Evolutionary conservation across 306 rosid species (phyloP).

Genomic region (Inga laurina): DNA sequence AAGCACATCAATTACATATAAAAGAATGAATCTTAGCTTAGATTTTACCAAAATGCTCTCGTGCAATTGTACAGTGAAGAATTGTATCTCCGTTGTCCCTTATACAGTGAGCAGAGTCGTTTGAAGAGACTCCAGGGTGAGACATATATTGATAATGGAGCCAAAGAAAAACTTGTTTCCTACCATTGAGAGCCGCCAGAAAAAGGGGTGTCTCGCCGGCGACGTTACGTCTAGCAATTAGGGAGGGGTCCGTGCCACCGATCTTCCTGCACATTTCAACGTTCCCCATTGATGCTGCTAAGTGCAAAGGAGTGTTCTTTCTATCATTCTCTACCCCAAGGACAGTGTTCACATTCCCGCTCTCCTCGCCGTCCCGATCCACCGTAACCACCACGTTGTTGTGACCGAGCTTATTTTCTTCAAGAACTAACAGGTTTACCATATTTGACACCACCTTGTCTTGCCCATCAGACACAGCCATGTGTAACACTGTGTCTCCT

Average conservation of each 20-base stretch:
- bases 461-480: constrained; percentile 45
- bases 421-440: background rate
- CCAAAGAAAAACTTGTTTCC: constrained; percentile 41
- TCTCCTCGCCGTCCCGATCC: constrained; percentile 9
- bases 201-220: constrained; percentile 54
- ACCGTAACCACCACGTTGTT: background rate
- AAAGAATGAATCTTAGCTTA: background rate
- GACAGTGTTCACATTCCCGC: constrained; percentile 27
- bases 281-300: background rate
- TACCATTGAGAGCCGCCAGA: constrained; percentile 51
- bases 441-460: constrained; percentile 28
- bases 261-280: background rate
- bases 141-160: constrained; percentile 23
- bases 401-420: background rate
- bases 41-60: constrained; percentile 41
- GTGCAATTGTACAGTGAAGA: constrained; percentile 51
- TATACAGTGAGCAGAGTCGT: constrained; percentile 10
- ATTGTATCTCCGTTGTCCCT: constrained; percentile 47
- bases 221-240: background rate
- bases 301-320: background rate
- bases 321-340: constrained; percentile 44
- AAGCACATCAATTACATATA: background rate
- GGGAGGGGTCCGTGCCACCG: background rate
- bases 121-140: too few species aligned
- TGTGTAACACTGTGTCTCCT: constrained; percentile 53